Evolutionary conservation across 2,329 filamentous ascomycete genomes (phyloP).

Genomic region (Colletotrichum eremochloae): DNA sequence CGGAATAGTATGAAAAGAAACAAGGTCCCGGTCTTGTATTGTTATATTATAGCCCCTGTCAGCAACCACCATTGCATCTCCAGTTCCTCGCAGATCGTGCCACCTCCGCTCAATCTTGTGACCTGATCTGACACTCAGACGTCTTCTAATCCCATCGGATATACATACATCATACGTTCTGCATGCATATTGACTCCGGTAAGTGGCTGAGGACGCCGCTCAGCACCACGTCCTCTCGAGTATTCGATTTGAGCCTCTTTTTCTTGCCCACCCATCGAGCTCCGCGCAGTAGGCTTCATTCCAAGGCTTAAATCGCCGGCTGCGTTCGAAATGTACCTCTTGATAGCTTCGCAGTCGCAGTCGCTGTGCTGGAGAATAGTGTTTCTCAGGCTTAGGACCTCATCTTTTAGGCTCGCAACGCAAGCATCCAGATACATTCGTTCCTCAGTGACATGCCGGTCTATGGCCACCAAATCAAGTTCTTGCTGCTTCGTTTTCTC

Average conservation of each 20-base stretch:
- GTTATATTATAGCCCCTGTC: background rate
- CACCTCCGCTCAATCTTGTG: background rate
- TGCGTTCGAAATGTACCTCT: conserved; percentile 27
- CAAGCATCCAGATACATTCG: conserved; percentile 24
- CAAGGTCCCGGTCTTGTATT: background rate
- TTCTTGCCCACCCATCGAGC: background rate
- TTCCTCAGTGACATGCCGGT: conserved; percentile 14
- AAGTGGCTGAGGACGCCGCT: background rate
- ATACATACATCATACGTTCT: background rate
- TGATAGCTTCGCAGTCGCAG: conserved; percentile 28
- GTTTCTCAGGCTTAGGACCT: conserved; percentile 27
- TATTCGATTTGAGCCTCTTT: background rate
- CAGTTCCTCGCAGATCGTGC: background rate
- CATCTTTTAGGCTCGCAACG: conserved; percentile 19
- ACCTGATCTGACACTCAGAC: background rate
- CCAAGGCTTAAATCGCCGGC: background rate
- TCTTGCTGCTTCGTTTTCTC: conserved; percentile 37
- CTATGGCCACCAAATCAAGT: conserved; percentile 19
- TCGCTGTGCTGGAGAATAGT: conserved; percentile 27
- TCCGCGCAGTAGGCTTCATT: background rate
- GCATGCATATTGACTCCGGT: background rate
- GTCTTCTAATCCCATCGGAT: background rate
- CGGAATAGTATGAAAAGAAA: background rate
- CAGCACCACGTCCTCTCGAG: background rate
- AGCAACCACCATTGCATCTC: background rate